Evolutionary conservation across 2,329 filamentous ascomycete species (phyloP), one percentile per base, ranked within the genome.

Genomic region (Colletotrichum noveboracense): DNA sequence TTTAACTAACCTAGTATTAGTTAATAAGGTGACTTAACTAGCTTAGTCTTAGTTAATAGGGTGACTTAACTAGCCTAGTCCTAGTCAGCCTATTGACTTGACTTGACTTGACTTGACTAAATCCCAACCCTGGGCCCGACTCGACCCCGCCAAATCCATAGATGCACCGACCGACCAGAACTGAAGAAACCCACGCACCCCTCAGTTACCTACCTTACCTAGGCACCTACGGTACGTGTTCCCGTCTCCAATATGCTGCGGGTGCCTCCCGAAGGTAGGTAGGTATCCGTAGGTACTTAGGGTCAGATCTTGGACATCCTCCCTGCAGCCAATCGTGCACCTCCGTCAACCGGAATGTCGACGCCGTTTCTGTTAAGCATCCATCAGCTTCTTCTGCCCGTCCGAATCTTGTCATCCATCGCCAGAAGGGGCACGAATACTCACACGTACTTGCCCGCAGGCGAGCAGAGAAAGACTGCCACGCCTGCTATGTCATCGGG

Each of bases 401-500:
- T 21, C 21, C 32, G 5, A 21, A 36, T 14, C n/a, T 28, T 3
- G 30, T 76, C 64, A 77, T 75, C 62, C n/a, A n/a, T 21, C 18
- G 14, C 18, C n/a, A 48, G 24, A 28, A 21, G 28, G 28, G n/a
- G 36, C 14, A 56, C 13, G 7, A 67, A 5, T 7, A 80, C 82
- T 79, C 77, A 85, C 83, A 91, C 84, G 81, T 92, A 91, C 43
- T 86, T 86, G 1, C 86, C 87, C 0, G 87, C 90, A 52, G 88
- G 84, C n/a, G 86, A 87, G 72, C 87, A 88, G 75, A 93, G 81
- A 80, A 88, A 93, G 9, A 93, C 88, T 26, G 92, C 89, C 12
- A 90, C 86, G 4, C 88, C 91, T 3, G 90, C 91, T 76, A 93
- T 89, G 81, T 93, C 91, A 78, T 93, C 91, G 0, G 91, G 86